Percentiles rank a stretch among this genome's conserved stretches.
Evolutionary conservation across 1,284 basidiomycete species (phyloP).

Genomic region (Ustilago lituana): DNA sequence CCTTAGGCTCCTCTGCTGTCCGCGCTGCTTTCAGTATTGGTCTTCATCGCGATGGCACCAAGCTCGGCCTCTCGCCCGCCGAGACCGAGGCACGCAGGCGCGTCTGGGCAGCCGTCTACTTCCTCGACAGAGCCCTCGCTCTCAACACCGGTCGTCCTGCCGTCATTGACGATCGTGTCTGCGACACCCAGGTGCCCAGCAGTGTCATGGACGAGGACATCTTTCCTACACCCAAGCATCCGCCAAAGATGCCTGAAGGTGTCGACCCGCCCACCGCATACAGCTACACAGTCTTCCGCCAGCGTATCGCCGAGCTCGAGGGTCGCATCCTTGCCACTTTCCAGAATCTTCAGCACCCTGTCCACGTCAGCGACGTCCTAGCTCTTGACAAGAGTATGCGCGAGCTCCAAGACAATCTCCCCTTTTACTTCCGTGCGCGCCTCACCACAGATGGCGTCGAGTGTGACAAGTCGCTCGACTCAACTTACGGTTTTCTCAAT

Average conservation of each 20-base stretch:
- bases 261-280: constrained; percentile 46
- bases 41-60: constrained; percentile 61
- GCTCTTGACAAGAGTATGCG: constrained; percentile 48
- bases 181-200: constrained; percentile 54
- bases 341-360: constrained; percentile 40
- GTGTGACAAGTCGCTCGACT: constrained; percentile 52
- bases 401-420: constrained; percentile 48
- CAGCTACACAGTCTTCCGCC: constrained; percentile 47
- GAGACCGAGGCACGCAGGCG: constrained; percentile 55
- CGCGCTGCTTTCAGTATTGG: constrained; percentile 56
- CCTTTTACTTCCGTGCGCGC: constrained; percentile 50
- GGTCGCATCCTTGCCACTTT: constrained; percentile 39
- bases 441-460: constrained; percentile 37
- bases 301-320: constrained; percentile 47
- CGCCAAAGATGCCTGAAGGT: constrained; percentile 38
- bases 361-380: constrained; percentile 54
- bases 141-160: constrained; percentile 58
- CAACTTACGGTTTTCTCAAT: constrained; percentile 50
- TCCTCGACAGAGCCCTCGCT: constrained; percentile 46
- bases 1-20: constrained; percentile 45
- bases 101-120: constrained; percentile 59
- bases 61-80: constrained; percentile 43
- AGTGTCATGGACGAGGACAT: constrained; percentile 44
- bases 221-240: constrained; percentile 40
- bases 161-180: constrained; percentile 56